Evolutionary conservation across 345 rosid species (phyloP).

Genomic region (Pistacia atlantica): DNA sequence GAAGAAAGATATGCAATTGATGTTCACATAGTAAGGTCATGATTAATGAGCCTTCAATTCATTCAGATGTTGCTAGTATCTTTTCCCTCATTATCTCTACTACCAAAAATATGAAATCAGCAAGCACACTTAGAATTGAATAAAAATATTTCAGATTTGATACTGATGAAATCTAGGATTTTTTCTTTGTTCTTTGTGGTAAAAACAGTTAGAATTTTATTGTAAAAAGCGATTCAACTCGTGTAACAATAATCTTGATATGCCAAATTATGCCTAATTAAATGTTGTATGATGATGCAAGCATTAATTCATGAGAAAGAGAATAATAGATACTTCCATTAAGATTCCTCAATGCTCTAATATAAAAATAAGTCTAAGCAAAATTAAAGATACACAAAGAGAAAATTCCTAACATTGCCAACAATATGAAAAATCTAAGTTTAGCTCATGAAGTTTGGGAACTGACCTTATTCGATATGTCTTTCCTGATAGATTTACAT

Average conservation of each 20-base stretch:
- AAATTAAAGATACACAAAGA: background rate
- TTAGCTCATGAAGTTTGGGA: conserved; percentile 26
- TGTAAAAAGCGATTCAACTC: background rate
- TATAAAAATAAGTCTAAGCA: background rate
- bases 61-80: background rate
- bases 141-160: background rate
- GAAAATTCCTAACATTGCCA: background rate
- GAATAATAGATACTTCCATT: background rate
- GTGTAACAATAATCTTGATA: background rate
- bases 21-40: background rate
- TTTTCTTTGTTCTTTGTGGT: background rate
- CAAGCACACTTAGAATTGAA: background rate
- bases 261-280: background rate
- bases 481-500: conserved; percentile 73
- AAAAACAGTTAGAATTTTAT: background rate
- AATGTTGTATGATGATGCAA: background rate
- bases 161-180: background rate
- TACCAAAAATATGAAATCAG: background rate
- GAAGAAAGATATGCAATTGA: background rate
- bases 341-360: conserved; percentile 9
- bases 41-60: background rate
- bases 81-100: background rate
- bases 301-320: background rate
- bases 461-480: conserved; percentile 56
- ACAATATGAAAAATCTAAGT: background rate